These are phyloP conservation scores for Dendrocalamus sinicus DNA, from an alignment of 176 grass and related monocot genomes.

Conservation along the genomic window DNA sequence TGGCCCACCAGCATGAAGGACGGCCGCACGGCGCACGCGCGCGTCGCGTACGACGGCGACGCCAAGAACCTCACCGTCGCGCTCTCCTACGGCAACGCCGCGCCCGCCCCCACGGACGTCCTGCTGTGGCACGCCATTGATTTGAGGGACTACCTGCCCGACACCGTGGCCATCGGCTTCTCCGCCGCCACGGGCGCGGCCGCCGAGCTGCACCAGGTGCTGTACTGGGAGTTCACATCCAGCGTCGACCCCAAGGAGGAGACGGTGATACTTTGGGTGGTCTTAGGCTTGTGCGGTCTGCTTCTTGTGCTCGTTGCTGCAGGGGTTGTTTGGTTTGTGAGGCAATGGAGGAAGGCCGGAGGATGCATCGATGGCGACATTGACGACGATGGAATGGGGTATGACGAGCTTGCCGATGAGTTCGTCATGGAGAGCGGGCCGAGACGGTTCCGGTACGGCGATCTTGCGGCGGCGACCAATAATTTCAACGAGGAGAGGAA, in stretches of 20 bases:
- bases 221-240: constrained; percentile 82
- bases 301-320: constrained; percentile 45
- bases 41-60: constrained; percentile 63
- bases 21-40: constrained; percentile 63
- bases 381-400: constrained; percentile 44
- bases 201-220: constrained; percentile 71
- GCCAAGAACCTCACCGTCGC: constrained; percentile 67
- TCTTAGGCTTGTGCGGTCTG: constrained; percentile 37
- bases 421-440: constrained; percentile 61
- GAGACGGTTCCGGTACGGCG: constrained; percentile 55
- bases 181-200: constrained; percentile 69
- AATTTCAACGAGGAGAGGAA: constrained; percentile 72
- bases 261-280: constrained; percentile 45
- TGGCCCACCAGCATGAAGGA: constrained; percentile 69
- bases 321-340: constrained; percentile 58
- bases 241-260: constrained; percentile 52
- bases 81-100: constrained; percentile 59
- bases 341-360: constrained; percentile 52
- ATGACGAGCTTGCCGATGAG: constrained; percentile 67
- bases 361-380: constrained; percentile 35
- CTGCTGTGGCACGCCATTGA: constrained; percentile 58
- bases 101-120: constrained; percentile 28
- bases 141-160: constrained; percentile 59
- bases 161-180: constrained; percentile 67
- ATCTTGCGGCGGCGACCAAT: constrained; percentile 66